phyloP scores from a whole-genome alignment of 2,329 filamentous ascomycete genomes.

The Aspergillus oerlinghausenensis region DNA sequence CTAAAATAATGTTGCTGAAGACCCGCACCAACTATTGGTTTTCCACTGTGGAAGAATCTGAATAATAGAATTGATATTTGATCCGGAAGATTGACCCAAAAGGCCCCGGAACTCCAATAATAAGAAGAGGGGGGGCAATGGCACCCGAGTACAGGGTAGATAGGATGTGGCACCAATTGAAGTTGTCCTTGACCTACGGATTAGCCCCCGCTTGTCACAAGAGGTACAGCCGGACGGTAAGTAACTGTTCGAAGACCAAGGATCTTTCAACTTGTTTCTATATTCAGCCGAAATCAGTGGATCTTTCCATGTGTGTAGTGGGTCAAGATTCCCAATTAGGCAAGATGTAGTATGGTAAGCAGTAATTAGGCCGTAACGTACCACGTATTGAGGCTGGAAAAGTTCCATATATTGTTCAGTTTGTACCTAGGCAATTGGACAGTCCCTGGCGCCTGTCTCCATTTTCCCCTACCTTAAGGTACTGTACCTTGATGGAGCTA shows the following conservation, averaged over 20 bases:
- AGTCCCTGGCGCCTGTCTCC: constrained; percentile 21
- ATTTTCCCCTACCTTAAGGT: constrained; percentile 7
- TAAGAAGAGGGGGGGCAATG: not conserved
- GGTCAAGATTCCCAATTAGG: not conserved
- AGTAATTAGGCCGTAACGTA: constrained; percentile 4
- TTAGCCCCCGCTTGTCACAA: not conserved
- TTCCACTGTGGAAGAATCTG: not conserved
- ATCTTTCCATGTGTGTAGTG: not conserved
- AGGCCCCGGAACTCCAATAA: not conserved
- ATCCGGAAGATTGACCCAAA: not conserved
- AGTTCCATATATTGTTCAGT: not conserved
- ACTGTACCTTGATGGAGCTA: not conserved
- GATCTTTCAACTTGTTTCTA: not conserved
- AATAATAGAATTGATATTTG: not conserved
- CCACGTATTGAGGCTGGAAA: not conserved
- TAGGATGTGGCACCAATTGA: not conserved
- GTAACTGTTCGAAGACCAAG: not conserved
- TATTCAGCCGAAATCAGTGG: not conserved
- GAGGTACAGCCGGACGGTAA: not conserved
- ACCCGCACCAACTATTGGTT: not conserved
- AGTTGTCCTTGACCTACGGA: not conserved
- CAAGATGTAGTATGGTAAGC: not conserved
- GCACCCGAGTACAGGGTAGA: not conserved
- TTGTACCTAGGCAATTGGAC: not conserved
- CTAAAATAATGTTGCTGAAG: constrained; percentile 2